Base-by-base conservation (phyloP, 306 rosid genomes). In the Ceratonia siliqua region DNA sequence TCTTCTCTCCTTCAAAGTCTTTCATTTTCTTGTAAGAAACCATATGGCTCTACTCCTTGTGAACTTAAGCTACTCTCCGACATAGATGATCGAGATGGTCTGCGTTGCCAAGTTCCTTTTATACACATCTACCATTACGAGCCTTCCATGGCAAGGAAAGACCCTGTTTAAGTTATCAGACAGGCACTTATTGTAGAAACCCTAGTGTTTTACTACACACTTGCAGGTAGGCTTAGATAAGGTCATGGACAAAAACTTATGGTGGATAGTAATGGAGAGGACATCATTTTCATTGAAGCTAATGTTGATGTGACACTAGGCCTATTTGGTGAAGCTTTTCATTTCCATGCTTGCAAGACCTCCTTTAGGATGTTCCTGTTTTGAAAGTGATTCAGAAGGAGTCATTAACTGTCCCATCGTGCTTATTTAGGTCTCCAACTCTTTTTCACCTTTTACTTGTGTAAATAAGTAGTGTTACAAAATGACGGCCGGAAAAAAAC, bases 241-340 rank as follows among this genome's bases (percentile, higher is more conserved):
- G 75, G 75, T 0, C 70, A 15, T 33, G 15, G 22, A 0, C 45
- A 45, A 5, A 76, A 77, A 52, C 42, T 78, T 8, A 58, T 71
- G 48, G 86, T 83, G 41, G 88, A 81, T 46, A 83, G 90, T 35
- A 81, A 73, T 1, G 88, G 71, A 1, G 87, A 85, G 18, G 89
- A 85, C 0, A 56, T 85, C 8, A 1, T 82, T 33, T 85, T 85
- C 65, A n/a, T 85, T 21, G 89, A 80, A 55, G 89, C 85, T n/a
- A 79, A 79, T 6, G 89, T 85, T 0, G 83, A 85, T 8, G 79
- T 85, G 6, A 56, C 73, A 5, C 71, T 85, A 1, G 21, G 61
- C 12, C 66, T 82, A 8, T 68, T 82, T 20, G 81, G 83, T 13
- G 82, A 73, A 5, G 50, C 73, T 50, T 78, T 79, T 64, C 85